phyloP scores from a whole-genome alignment of 2,329 filamentous ascomycete species.

The Trichoderma sp. region DNA sequence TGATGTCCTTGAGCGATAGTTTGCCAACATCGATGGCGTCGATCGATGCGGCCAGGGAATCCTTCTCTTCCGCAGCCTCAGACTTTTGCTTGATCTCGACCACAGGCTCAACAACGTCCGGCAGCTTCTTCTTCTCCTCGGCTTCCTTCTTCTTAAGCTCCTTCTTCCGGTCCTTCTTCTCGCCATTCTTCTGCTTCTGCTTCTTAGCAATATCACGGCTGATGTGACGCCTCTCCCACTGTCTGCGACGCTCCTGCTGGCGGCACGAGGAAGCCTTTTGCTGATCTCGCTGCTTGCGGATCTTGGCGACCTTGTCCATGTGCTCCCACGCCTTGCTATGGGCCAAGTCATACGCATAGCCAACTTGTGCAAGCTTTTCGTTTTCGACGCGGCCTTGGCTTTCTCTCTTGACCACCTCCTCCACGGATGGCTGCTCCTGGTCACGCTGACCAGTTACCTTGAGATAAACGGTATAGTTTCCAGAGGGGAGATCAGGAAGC shows the following conservation, averaged over 20 bases:
- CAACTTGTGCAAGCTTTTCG: constrained; percentile 58
- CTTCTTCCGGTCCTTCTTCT: constrained; percentile 35
- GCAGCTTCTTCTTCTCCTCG: constrained; percentile 28
- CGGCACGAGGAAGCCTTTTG: constrained; percentile 48
- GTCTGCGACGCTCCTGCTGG: constrained; percentile 43
- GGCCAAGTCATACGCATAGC: constrained; percentile 57
- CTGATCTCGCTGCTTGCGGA: constrained; percentile 48
- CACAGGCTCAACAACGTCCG: constrained; percentile 12
- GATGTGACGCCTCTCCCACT: constrained; percentile 50
- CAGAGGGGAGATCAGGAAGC: constrained; percentile 52
- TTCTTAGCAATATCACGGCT: constrained; percentile 42
- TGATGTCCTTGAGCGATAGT: constrained; percentile 6
- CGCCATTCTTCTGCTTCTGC: constrained; percentile 39
- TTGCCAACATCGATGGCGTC: constrained; percentile 24
- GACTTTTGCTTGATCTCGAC: constrained; percentile 9
- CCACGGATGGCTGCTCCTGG: constrained; percentile 43
- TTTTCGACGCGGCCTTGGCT: constrained; percentile 47
- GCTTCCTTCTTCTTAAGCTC: constrained; percentile 18
- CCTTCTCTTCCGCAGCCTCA: not conserved
- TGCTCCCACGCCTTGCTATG: constrained; percentile 56
- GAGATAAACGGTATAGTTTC: constrained; percentile 56
- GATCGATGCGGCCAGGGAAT: constrained; percentile 22
- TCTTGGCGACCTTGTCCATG: constrained; percentile 48
- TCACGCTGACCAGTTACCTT: constrained; percentile 52
- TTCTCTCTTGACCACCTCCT: constrained; percentile 55